Base-by-base conservation (phyloP, 495 filamentous ascomycete species). In the Massariosphaeria phaeospora region DNA sequence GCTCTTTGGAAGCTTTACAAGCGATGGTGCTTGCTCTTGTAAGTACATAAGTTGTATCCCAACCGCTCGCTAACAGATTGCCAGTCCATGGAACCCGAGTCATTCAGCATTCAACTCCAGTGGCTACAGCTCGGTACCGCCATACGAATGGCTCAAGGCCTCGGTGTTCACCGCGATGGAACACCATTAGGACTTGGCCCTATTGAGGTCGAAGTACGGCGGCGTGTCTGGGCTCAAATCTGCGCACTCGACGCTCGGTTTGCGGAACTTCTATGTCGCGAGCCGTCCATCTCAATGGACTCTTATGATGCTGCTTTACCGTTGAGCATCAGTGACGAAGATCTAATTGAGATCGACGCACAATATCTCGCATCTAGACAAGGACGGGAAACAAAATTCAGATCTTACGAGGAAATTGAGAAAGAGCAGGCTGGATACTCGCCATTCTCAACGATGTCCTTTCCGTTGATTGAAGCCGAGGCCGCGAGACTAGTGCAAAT, bases 211-310 rank as follows among this genome's bases (percentile, higher is more conserved):
- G 58, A 62, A 30, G 39, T 38, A 1, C 45, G 58, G 6, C 45
- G 58, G 0, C 45, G 58, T 12, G 8, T 62, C 2, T 62, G 58
- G 58, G 58, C 58, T 2, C 58, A 62, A 21, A 46, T 62, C 2
- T 62, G 58, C 35, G 29, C 57, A 15, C 52, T 62, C 20, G 58
- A 62, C 35, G 41, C 43, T 1, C 31, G 47, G 52, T 47, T 48
- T 41, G 58, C 52, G 1, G 58, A 62, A 30, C 42, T 46, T 7
- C 34, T 62, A 26, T 44, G 58, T 23, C 43, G 58, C 46, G 58
- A 62, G 24, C 58, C 58, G 1, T 52, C 52, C 3, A 57, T 62
- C 20, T 10, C 25, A 3, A 17, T 21, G 10, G 27, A 39, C 15
- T 46, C 52, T 11, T 62, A 62, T 23, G 58, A 62, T 27, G 48